These are phyloP conservation scores for Davidsoniella neocaledoniae DNA, from an alignment of 2,329 filamentous ascomycete genomes.

Conservation along the genomic window DNA sequence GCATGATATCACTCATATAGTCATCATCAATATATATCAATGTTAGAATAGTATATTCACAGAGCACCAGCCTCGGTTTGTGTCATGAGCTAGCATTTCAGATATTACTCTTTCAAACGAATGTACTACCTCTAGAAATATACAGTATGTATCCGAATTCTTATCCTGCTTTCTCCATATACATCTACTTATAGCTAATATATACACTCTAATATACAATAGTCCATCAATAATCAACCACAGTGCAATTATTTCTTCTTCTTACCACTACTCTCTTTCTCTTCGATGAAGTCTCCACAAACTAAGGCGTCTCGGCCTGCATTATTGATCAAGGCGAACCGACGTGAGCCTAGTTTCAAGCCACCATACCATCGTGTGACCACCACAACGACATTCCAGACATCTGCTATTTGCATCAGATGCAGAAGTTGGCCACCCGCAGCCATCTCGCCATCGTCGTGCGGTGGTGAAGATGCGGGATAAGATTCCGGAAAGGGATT, in stretches of 20 bases:
- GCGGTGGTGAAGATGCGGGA: conserved; percentile 50
- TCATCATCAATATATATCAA: too few species aligned
- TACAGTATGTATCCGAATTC: too few species aligned
- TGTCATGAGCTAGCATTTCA: too few species aligned
- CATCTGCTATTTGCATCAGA: conserved; percentile 84
- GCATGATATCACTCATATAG: too few species aligned
- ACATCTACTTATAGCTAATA: too few species aligned
- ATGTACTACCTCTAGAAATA: too few species aligned
- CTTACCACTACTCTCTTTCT: conserved; percentile 26
- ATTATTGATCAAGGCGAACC: conserved; percentile 81
- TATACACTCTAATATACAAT: too few species aligned
- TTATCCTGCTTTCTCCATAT: too few species aligned
- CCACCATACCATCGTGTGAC: conserved; percentile 95
- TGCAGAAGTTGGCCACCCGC: conserved; percentile 74
- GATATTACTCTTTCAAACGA: too few species aligned
- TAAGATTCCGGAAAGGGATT: conserved; percentile 55
- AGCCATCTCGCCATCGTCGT: conserved; percentile 85
- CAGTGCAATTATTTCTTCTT: conserved; percentile 19
- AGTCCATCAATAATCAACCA: too few species aligned
- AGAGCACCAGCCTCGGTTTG: too few species aligned
- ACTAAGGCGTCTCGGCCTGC: conserved; percentile 73
- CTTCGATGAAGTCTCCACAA: conserved; percentile 51
- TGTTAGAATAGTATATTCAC: too few species aligned
- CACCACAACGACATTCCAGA: conserved; percentile 85
- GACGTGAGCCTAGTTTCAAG: conserved; percentile 68